A percentile compares a stretch with the other conserved stretches of the same genome.
These are phyloP conservation scores for Canariomyces notabilis DNA, from an alignment of 2,329 filamentous ascomycete genomes.

Conservation along the genomic window DNA sequence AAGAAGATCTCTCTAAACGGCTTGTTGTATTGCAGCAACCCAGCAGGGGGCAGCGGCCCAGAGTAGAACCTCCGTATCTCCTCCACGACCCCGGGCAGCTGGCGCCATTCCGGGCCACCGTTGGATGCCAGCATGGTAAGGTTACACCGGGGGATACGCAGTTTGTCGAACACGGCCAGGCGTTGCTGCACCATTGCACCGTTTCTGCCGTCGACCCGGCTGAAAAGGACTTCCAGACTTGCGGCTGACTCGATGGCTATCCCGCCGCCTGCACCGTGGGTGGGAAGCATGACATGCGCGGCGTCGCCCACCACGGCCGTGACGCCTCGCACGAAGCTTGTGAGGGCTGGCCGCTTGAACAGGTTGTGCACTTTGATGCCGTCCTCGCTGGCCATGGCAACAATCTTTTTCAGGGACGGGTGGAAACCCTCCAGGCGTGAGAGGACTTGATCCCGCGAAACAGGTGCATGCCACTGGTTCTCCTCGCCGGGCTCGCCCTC, in stretches of 20 bases:
- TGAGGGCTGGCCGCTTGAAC: conserved; percentile 11
- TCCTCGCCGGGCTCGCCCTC: conserved; percentile 14
- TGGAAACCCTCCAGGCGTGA: conserved; percentile 10
- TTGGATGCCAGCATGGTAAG: conserved; percentile 20
- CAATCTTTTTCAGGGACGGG: conserved; percentile 1
- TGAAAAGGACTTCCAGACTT: conserved; percentile 16
- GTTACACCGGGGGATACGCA: conserved; percentile 18
- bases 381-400: conserved; percentile 16
- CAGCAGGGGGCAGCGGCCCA: conserved; percentile 12
- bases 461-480: conserved; percentile 13
- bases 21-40: conserved; percentile 7
- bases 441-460: conserved; percentile 8
- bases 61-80: conserved; percentile 18
- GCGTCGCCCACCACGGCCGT: conserved; percentile 18
- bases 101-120: conserved; percentile 7
- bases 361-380: conserved; percentile 21
- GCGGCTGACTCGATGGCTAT: conserved; percentile 18
- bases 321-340: conserved; percentile 14
- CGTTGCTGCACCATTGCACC: not conserved
- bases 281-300: conserved; percentile 21
- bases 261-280: conserved; percentile 16
- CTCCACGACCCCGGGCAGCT: conserved; percentile 13
- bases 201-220: conserved; percentile 5
- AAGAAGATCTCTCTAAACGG: conserved; percentile 17
- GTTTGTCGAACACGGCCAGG: conserved; percentile 13